Base-by-base conservation (phyloP, 345 rosid species). In the Trapa bicornis region DNA sequence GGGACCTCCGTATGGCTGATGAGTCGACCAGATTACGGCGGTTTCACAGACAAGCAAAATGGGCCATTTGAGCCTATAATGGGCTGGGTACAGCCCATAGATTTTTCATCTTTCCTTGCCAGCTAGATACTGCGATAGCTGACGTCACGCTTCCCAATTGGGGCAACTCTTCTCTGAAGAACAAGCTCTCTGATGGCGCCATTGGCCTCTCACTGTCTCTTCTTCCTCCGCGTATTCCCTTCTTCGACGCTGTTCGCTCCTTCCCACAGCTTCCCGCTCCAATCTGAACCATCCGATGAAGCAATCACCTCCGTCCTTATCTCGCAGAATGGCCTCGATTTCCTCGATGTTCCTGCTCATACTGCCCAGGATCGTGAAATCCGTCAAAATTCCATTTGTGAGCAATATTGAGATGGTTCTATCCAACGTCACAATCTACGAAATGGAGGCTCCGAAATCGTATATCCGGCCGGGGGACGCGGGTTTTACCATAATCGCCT, bases 291-390 rank as follows among this genome's bases (percentile, higher is more conserved):
- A 37, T 3, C 75, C 9, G 79, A 70, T 54, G 75, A 73, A 11
- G 80, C 93, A 60, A 89, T 87, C 86, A 92, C 91, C 65, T 86
- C 98, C 60, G 67, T 92, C 65, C 73, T 83, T 36, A 71, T 94
- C 54, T 83, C 92, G 63, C 88, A 93, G 75, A 78, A 74, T 66
- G 99, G 97, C 32, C 88, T 94, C 68, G 91, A 88, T 73, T 94
- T 94, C 82, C 62, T 88, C 95, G 37, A 78, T 82, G 12, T 76
- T 84, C 70, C 97, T 96, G 68, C 87, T 94, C 38, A 78, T 74
- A 61, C 70, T 93, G 4, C 86, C 96, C 39, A 74, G 70, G 56
- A 88, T 94, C 65, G 80, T 86, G 69, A 82, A 82, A 72, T 73
- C 80, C 14, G 67, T 77, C 33, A 72, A 72, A 64, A 73, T 94